Evolutionary conservation across 306 rosid species (phyloP).

Genomic region (Vicia sativa): DNA sequence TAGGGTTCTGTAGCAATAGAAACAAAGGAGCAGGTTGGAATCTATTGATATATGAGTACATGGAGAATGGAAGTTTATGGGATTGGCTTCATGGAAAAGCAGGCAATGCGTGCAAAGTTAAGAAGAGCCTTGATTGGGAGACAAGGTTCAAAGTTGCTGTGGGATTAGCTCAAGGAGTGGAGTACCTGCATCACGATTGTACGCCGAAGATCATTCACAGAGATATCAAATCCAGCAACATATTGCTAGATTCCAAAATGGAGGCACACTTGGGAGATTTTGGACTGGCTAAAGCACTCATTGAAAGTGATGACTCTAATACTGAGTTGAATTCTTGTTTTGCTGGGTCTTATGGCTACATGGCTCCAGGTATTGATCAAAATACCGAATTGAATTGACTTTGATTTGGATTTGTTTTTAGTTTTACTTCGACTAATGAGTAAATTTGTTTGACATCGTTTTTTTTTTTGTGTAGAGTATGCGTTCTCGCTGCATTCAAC

Average conservation of each 20-base stretch:
- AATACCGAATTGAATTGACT: conserved; percentile 5
- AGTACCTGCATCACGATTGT: conserved; percentile 92
- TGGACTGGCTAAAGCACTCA: conserved; percentile 76
- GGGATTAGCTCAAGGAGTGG: conserved; percentile 86
- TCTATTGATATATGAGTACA: conserved; percentile 79
- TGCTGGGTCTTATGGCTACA: conserved; percentile 92
- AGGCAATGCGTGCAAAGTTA: conserved; percentile 48
- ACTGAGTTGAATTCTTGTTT: conserved; percentile 78
- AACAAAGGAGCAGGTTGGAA: conserved; percentile 66
- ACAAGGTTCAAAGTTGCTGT: conserved; percentile 77
- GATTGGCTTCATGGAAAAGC: conserved; percentile 84
- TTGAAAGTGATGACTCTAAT: conserved; percentile 63
- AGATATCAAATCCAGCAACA: conserved; percentile 85
- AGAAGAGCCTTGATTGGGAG: conserved; percentile 76
- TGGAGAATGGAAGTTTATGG: conserved; percentile 95
- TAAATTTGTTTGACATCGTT: neutral
- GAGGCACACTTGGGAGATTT: conserved; percentile 97
- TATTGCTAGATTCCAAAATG: conserved; percentile 82
- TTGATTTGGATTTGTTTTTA: conserved; percentile 1
- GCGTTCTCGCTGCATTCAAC: conserved; percentile 83
- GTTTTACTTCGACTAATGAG: conserved; percentile 3
- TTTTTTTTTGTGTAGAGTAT: conserved; percentile 59
- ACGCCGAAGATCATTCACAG: conserved; percentile 84
- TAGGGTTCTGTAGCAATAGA: conserved; percentile 80
- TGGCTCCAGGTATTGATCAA: conserved; percentile 78